Percentiles rank a stretch among this genome's conserved stretches.
Conservation (phyloP, 805 yeast genomes). For the Kodamaea neixiangensis region DNA sequence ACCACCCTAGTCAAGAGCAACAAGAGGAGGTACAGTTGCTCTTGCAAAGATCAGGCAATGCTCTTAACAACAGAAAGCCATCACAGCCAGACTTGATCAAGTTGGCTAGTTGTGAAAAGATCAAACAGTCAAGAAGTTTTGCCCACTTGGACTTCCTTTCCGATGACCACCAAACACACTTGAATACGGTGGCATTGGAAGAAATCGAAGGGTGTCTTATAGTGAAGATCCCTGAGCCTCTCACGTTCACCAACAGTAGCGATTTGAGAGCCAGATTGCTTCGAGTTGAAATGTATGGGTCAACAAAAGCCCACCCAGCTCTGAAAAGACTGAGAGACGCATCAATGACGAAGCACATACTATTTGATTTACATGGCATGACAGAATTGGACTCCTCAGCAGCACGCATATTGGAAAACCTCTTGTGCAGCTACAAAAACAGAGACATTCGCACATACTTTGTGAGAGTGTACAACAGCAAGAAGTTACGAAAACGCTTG, state of each 20-base stretch:
- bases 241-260: slow-evolving; percentile 43
- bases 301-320: slow-evolving; percentile 47
- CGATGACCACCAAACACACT: slow-evolving; percentile 35
- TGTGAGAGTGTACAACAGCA: slow-evolving; percentile 33
- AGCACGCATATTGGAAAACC: slow-evolving; percentile 34
- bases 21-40: not conserved
- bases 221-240: slow-evolving; percentile 45
- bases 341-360: slow-evolving; percentile 41
- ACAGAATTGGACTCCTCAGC: slow-evolving; percentile 45
- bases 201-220: slow-evolving; percentile 48
- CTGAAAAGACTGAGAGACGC: slow-evolving; percentile 34
- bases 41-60: not conserved
- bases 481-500: slow-evolving; percentile 30
- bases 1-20: not conserved
- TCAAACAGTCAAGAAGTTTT: slow-evolving; percentile 6
- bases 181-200: slow-evolving; percentile 39
- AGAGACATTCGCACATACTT: slow-evolving; percentile 37
- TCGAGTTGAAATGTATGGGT: slow-evolving; percentile 45
- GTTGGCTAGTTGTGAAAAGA: slow-evolving; percentile 9
- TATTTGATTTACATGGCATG: slow-evolving; percentile 47
- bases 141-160: slow-evolving; percentile 32
- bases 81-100: slow-evolving; percentile 8
- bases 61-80: not conserved
- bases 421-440: slow-evolving; percentile 29
- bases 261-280: slow-evolving; percentile 40